A percentile compares a stretch with the other conserved stretches of the same genome.
Evolutionary conservation across 1,284 basidiomycete genomes (phyloP).

Genomic region (Moesziomyces antarcticus): DNA sequence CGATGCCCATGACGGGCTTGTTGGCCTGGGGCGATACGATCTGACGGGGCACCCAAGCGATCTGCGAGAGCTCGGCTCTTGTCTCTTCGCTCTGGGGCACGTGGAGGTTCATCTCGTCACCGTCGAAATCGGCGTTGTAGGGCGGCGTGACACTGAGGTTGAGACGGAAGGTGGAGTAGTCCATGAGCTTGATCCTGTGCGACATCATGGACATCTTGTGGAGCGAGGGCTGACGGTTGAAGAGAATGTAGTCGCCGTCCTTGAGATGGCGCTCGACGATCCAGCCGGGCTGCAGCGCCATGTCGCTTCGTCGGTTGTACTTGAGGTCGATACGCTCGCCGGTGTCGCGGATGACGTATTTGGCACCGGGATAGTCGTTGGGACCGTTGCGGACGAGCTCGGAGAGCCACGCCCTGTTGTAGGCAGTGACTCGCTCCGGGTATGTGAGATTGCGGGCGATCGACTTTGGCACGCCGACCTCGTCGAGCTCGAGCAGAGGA

Average conservation of each 20-base stretch:
- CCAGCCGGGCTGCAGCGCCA: constrained; percentile 97
- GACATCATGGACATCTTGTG: constrained; percentile 99
- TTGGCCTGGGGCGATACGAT: constrained; percentile 99
- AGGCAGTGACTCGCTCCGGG: constrained; percentile 97
- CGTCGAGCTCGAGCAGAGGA: constrained; percentile 94
- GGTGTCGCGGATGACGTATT: constrained; percentile 97
- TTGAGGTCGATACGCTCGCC: constrained; percentile 97
- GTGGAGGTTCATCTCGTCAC: constrained; percentile 97
- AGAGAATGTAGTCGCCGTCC: constrained; percentile 89
- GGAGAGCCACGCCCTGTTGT: constrained; percentile 94
- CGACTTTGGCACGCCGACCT: constrained; percentile 96
- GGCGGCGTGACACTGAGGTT: constrained; percentile 83
- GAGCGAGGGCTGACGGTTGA: constrained; percentile 97
- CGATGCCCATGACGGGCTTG: constrained; percentile 99
- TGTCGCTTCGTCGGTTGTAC: constrained; percentile 87
- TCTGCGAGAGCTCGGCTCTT: constrained; percentile 95
- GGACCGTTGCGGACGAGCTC: constrained; percentile 97
- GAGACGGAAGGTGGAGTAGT: constrained; percentile 97
- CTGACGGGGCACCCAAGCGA: constrained; percentile 99
- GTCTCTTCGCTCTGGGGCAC: constrained; percentile 99
- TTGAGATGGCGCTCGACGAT: constrained; percentile 97
- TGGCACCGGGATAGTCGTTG: constrained; percentile 91
- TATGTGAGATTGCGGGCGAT: constrained; percentile 99
- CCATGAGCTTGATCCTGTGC: constrained; percentile 96
- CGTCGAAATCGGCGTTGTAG: constrained; percentile 79